Base-by-base conservation (phyloP, 140 eudicot species). In the Oenanthe javanica region DNA sequence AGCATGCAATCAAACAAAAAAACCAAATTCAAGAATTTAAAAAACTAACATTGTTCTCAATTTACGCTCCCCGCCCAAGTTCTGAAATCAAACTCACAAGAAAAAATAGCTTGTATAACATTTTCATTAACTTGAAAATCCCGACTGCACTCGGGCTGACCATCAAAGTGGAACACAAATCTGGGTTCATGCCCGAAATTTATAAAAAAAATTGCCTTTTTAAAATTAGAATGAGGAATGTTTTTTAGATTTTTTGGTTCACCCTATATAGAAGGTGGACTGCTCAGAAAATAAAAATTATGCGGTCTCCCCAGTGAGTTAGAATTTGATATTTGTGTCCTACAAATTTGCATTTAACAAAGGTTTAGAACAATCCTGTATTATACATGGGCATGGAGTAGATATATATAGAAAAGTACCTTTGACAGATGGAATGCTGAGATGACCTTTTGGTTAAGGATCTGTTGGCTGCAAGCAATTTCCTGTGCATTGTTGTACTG, bases 81-180 rank as follows among this genome's bases (percentile, higher is more conserved):
- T 85, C 97, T 87, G 84, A 88, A 90, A 49, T 96, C 77, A 82
- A 95, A 95, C 77, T 90, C 89, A 90, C 99, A 92, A 79, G 97
- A 87, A 43, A 95, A 95, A 82, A 92, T 97, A 19, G 99, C 97
- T 76, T 95, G 99, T 21, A 87, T 86, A 15, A 95, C 88, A 74
- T 91, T 90, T 79, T 97, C 97, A 64, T 91, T 89, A n/a, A 91
- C 88, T 76, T 94, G 98, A 83, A 94, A 94, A 18, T 91, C 87
- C 79, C 86, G 90, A 6, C 96, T 90, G 54, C 97, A 89, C 84
- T 87, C 90, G 6, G 94, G 88, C 52, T 86, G 92, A 2, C 87
- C 91, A 72, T 84, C 91, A 27, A 85, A 69, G 84, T 57, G 85
- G 70, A 82, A 84, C 27, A 93, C 92, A 77, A 90, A 64, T 76